Evolutionary conservation across 768 basidiomycete genomes (phyloP).

Genomic region (Tulasnella sp.): DNA sequence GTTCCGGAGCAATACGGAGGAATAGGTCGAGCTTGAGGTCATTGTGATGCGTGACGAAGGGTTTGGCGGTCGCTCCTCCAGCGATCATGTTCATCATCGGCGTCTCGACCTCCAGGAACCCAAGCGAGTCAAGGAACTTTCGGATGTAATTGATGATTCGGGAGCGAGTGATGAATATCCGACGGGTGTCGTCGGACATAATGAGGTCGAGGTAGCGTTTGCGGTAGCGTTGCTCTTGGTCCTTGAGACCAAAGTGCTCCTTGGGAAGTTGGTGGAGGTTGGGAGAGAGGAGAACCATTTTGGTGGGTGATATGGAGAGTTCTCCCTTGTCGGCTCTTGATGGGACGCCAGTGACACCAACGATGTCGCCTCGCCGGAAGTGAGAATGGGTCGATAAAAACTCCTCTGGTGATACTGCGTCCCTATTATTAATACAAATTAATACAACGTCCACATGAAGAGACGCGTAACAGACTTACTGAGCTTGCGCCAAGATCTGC

Average conservation of each 20-base stretch:
- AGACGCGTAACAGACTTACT: conserved; percentile 38
- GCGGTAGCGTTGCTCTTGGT: conserved; percentile 93
- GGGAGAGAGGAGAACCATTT: conserved; percentile 83
- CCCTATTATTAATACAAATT: conserved; percentile 31
- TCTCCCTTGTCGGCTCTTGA: conserved; percentile 93
- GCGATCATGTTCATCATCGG: conserved; percentile 96
- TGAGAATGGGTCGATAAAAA: conserved; percentile 69
- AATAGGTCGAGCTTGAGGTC: conserved; percentile 93
- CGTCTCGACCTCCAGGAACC: conserved; percentile 93
- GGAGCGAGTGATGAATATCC: conserved; percentile 82
- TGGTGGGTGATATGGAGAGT: conserved; percentile 72
- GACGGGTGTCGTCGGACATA: conserved; percentile 79
- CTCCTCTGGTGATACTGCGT: conserved; percentile 47
- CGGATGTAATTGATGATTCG: conserved; percentile 89
- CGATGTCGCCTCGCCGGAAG: conserved; percentile 92
- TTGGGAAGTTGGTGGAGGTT: conserved; percentile 95
- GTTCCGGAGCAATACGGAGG: conserved; percentile 94
- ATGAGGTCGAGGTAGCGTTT: conserved; percentile 99
- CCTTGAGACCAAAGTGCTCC: conserved; percentile 86
- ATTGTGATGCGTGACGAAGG: conserved; percentile 98
- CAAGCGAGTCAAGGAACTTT: conserved; percentile 76
- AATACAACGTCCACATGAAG: not conserved
- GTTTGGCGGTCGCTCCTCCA: conserved; percentile 97
- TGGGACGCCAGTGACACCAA: conserved; percentile 83
- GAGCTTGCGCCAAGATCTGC: conserved; percentile 86